Evolutionary conservation across 2,329 filamentous ascomycete species (phyloP), one percentile per base, ranked within the genome.

Genomic region (Aureobasidium sp.): DNA sequence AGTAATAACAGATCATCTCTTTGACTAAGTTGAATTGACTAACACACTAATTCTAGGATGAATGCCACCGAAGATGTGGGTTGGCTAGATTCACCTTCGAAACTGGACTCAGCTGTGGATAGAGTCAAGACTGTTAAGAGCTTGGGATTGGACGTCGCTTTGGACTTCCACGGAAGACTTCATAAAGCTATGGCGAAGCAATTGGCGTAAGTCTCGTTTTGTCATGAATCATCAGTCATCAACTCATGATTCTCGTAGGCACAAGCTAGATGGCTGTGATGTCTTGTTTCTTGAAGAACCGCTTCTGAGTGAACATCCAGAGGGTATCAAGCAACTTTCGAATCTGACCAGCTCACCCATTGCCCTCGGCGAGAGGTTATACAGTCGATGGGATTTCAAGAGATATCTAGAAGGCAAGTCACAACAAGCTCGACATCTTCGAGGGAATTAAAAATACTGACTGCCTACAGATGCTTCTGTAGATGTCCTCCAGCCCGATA

Each of bases 171-270:
- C 69, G 89, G 88, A 2, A 82, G 88, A 9, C 76, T 90, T 0
- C 88, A 91, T 72, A 87, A 87, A 64, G 85, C 87, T 25, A 91
- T 91, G 87, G 88, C 87, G 0, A 89, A 88, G 66, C 88, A 90
- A 65, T 79, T 91, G 1, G 86, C 85, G 1, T 80, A 81, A 61
- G 78, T 81, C 6, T 29, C 21, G 16, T 9, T 6, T 4, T 6
- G 16, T 45, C 11, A 10, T 34, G 5, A 11, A 3, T 16, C 25
- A 10, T 21, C 21, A 7, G 5, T 21, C 45, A 41, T 41, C 45
- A n/a, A 57, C 4, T 6, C 11, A 27, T 29, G 9, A 7, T 21
- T 3, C 10, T 7, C 13, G 13, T 16, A 57, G 53, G 13, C 53
- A 30, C 27, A 59, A 50, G 0, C 78, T 91, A 0, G 86, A 87